Evolutionary conservation across 1,139 yeast genomes (phyloP).

Genomic region (Magnusiomyces magnusii): DNA sequence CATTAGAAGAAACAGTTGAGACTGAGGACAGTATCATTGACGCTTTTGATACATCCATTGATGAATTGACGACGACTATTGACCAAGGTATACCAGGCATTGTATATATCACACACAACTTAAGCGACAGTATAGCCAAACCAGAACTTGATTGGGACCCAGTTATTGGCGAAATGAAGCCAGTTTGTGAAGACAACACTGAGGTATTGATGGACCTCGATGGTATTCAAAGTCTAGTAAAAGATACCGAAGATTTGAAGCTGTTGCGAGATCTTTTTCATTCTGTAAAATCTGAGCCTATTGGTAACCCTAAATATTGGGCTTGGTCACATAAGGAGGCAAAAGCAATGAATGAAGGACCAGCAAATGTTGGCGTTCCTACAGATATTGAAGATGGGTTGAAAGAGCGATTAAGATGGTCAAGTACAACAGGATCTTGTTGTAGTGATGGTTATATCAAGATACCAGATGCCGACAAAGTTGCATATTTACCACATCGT

Average conservation of each 20-base stretch:
- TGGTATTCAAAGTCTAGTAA: conserved; percentile 48
- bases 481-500: conserved; percentile 74
- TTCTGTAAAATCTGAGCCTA: conserved; percentile 29
- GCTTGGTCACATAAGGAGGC: conserved; percentile 52
- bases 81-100: background rate
- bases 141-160: conserved; percentile 20
- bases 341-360: conserved; percentile 18
- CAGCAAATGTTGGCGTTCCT: conserved; percentile 13
- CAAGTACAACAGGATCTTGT: conserved; percentile 48
- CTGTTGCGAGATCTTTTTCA: conserved; percentile 44
- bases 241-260: conserved; percentile 67
- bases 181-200: conserved; percentile 45
- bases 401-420: conserved; percentile 14
- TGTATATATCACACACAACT: conserved; percentile 1
- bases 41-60: background rate
- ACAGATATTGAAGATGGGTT: background rate
- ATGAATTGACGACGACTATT: background rate
- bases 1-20: background rate
- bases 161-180: conserved; percentile 34
- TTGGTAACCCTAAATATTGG: conserved; percentile 51
- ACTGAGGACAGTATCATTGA: no score
- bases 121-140: background rate
- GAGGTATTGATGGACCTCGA: conserved; percentile 40
- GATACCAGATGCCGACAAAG: conserved; percentile 64
- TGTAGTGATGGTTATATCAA: conserved; percentile 69